Base-by-base conservation (phyloP, 805 yeast species). In the Yamadazyma paraphyllophila region DNA sequence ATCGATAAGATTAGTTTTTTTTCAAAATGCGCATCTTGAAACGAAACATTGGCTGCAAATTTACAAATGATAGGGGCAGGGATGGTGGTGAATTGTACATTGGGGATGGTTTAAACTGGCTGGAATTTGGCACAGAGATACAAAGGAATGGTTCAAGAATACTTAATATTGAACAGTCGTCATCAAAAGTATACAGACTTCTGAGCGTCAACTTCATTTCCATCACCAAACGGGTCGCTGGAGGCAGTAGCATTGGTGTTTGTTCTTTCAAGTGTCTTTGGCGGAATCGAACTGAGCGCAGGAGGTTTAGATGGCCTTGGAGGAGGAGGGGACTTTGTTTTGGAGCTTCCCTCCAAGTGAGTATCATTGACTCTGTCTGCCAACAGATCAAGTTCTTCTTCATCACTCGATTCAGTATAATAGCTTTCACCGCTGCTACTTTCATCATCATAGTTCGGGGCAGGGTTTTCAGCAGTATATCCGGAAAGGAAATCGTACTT, bases 401-500 rank as follows among this genome's bases (percentile, higher is more conserved):
- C 50, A 11, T 48, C 53, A 7, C 48, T 39, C n/a, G 47, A 51
- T 13, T 69, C 73, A 10, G 74, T 73, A 45, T 74, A 80, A 38
- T 69, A 66, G 39, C 65, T 56, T 32, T 62, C 67, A 26, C 64
- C 70, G 26, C 67, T 76, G 10, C 50, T 50, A 13, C 57, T 51
- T 13, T 60, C 66, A 13, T 66, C 64, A 37, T 60, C 63, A 35
- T 59, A 58, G 27, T 45, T 45, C 4, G 72, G 71, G 1, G 69
- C 71, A 44, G 53, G 80, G 64, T 48, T 70, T 50, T 53, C 82
- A 2, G 45, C 62, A 4, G 66, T 57, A 47, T 64, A 66, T 1
- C 76, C 77, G 63, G 68, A 70, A 63, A 63, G 58, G 39, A 76
- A 74, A 47, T 91, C 96, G 61, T 81, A 91, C 43, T 71, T 66